Evolutionary conservation across 352 stramenopile species (phyloP), one percentile per base, ranked within the genome.

Genomic region (Elongisporangium prolatum): DNA sequence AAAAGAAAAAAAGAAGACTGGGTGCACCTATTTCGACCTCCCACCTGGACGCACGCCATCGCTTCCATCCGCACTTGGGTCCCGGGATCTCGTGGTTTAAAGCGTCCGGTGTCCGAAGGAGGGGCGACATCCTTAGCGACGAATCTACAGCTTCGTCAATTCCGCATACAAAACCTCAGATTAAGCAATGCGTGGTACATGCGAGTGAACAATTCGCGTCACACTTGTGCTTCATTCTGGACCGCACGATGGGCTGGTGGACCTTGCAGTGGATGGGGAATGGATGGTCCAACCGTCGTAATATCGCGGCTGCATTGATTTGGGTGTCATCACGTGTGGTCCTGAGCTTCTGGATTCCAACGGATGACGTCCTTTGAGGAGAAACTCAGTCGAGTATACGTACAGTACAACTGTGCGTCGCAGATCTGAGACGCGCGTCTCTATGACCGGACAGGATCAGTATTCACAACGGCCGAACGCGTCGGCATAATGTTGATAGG

Each of bases 81-180:
- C 28, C n/a, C 28, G 28, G 2, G 10, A 44, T 44, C 34, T 44
- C 34, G 9, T 44, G 34, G 34, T 9, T 6, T 5, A 44, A 44
- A 44, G 34, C 34, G 11, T 44, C 34, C 34, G 34, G 34, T 44
- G 34, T 44, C 34, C 34, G 34, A 44, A 44, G 34, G 34, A 44
- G 34, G 34, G 34, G 34, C 34, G 34, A 44, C 34, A 44, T 17
- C 34, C 34, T 44, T 11, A 1, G 10, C 2, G 34, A 44, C 0
- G 34, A 44, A 44, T 17, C 34, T 44, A 13, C 34, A 44, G 34
- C 34, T 44, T 44, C 28, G 28, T 40, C 28, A 40, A 13, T 9
- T 17, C 34, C 34, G 48, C 54, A 59, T 6, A 38, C 48, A 61
- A 28, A 61, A 34, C 34, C 28, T 20, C 28, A 50, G 34, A 44